A percentile compares a stretch with the other conserved stretches of the same genome.
Conservation (phyloP, 2,329 filamentous ascomycete species). For the Elsinoe ampelina region DNA sequence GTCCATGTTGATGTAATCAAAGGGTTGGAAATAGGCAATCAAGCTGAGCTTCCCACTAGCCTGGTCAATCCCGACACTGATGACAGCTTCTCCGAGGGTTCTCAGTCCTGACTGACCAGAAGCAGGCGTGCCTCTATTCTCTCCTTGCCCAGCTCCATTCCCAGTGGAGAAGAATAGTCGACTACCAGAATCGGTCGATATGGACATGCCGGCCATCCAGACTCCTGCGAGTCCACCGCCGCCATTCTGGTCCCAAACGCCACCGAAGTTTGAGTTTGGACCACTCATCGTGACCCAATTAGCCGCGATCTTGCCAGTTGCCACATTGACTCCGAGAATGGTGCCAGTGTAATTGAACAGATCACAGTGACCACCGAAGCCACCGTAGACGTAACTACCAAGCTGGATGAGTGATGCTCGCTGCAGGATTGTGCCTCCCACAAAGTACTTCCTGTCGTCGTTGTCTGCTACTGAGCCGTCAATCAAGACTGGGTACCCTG, state of each 20-base stretch:
- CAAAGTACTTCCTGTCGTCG: conserved; percentile 40
- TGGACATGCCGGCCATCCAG: conserved; percentile 25
- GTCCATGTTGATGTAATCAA: conserved; percentile 42
- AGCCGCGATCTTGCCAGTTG: conserved; percentile 24
- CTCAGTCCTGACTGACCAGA: conserved; percentile 21
- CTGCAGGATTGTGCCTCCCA: conserved; percentile 45
- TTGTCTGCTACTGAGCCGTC: conserved; percentile 41
- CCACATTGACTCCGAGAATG: conserved; percentile 42
- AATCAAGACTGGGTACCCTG: conserved; percentile 40
- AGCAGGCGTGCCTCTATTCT: conserved; percentile 23
- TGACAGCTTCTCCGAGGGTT: conserved; percentile 23
- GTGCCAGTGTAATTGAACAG: conserved; percentile 48
- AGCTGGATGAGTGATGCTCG: conserved; percentile 40
- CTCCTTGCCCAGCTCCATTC: conserved; percentile 22
- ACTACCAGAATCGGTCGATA: conserved; percentile 22
- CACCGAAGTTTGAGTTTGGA: conserved; percentile 15
- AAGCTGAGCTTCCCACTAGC: conserved; percentile 36
- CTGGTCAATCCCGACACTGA: conserved; percentile 19
- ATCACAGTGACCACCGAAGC: conserved; percentile 48
- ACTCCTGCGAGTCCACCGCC: conserved; percentile 20
- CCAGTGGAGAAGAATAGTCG: conserved; percentile 24
- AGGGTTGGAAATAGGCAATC: conserved; percentile 48
- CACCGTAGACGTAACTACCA: conserved; percentile 42
- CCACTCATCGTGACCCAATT: conserved; percentile 20
- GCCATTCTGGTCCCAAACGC: conserved; percentile 12